Evolutionary conservation across 108 stramenopile species (phyloP), one percentile per base, ranked within the genome.

Genomic region (Cyclotella kingstonii): DNA sequence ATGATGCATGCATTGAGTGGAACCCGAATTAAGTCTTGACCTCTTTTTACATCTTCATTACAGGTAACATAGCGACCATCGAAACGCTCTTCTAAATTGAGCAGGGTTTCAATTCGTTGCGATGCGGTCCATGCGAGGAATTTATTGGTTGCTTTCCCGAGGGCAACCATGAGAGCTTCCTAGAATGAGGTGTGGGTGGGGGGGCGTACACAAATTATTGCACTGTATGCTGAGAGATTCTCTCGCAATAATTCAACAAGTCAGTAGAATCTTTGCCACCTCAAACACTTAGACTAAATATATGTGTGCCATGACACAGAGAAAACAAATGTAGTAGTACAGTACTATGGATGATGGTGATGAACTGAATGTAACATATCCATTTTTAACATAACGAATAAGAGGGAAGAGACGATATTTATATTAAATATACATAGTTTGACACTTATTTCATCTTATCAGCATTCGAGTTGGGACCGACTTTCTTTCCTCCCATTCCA

Each of bases 401-500:
- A n/a, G n/a, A n/a, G n/a, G n/a, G n/a, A n/a, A n/a, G n/a, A n/a
- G n/a, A n/a, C n/a, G n/a, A n/a, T n/a, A n/a, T n/a, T n/a, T n/a
- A n/a, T n/a, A n/a, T n/a, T n/a, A n/a, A n/a, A n/a, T n/a, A n/a
- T n/a, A n/a, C n/a, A n/a, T n/a, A n/a, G n/a, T n/a, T n/a, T n/a
- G n/a, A n/a, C n/a, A n/a, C n/a, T 89, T 90, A 93, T 81, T 90
- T 87, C 88, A 90, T 91, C 88, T 91, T 91, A 73, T 92, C 90
- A 35, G 92, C 95, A 81, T 96, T 96, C 56, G 85, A 90, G 94
- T 99, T 99, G 61, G 98, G 98, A 62, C 98, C 98, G 52, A 99
- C 86, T 46, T 61, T 68, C 95, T 95, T 98, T 56, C 97, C 97
- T 63, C 97, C 97, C 83, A 96, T 92, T 45, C 94, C 95, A 22